Evolutionary conservation across 352 stramenopile genomes (phyloP).

Genomic region (Globisporangium nagaii): DNA sequence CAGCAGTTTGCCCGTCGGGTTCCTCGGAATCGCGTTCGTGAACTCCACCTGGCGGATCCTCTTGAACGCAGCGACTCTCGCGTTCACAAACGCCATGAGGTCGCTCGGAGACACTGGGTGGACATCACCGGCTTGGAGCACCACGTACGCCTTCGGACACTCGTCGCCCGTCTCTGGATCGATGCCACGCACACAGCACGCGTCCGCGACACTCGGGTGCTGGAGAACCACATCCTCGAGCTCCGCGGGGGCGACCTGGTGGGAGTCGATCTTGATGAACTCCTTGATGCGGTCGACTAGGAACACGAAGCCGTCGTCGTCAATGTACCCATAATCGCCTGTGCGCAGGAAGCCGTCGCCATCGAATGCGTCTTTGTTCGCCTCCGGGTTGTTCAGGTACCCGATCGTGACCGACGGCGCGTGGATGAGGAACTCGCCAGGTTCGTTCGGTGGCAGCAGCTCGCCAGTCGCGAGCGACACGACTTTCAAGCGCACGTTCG

Average conservation of each 20-base stretch:
- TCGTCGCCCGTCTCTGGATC: conserved; percentile 67
- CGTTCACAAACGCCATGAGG: conserved; percentile 76
- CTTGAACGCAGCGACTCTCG: conserved; percentile 85
- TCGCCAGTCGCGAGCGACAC: conserved; percentile 28
- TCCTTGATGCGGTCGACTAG: conserved; percentile 93
- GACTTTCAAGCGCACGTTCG: conserved; percentile 32
- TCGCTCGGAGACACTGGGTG: too few species aligned
- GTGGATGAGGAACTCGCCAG: conserved; percentile 75
- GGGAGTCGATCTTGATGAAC: conserved; percentile 94
- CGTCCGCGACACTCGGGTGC: conserved; percentile 47
- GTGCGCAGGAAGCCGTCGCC: conserved; percentile 83
- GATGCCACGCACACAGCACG: conserved; percentile 40
- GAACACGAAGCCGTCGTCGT: conserved; percentile 91
- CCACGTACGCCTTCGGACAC: conserved; percentile 89
- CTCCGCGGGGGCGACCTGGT: conserved; percentile 90
- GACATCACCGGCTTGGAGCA: conserved; percentile 39
- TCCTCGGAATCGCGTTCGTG: conserved; percentile 88
- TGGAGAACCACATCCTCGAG: conserved; percentile 88
- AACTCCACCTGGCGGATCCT: conserved; percentile 83
- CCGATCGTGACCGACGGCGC: conserved; percentile 26
- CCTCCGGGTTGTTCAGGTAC: conserved; percentile 85
- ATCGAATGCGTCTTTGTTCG: conserved; percentile 70
- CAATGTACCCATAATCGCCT: conserved; percentile 88
- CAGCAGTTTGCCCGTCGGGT: conserved; percentile 89
- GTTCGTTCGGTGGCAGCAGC: conserved; percentile 18